phyloP scores from a whole-genome alignment of 2,329 filamentous ascomycete genomes.

The Beauveria medogensis region DNA sequence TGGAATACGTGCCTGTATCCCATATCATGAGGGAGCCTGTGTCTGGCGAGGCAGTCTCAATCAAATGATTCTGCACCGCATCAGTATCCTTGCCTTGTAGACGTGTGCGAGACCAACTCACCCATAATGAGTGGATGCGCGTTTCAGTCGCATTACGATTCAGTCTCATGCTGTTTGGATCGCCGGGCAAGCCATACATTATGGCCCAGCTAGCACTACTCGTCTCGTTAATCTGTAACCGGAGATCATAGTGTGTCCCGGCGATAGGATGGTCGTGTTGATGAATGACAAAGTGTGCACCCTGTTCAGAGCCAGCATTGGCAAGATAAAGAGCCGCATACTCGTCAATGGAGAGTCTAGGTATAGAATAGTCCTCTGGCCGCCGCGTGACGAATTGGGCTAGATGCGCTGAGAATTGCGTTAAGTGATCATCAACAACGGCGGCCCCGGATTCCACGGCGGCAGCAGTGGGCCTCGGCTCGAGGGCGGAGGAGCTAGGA shows the following conservation, averaged over 20 bases:
- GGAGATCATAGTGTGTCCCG: slow-evolving; percentile 60
- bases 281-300: slow-evolving; percentile 59
- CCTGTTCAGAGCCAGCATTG: slow-evolving; percentile 23
- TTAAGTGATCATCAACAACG: slow-evolving; percentile 30
- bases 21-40: slow-evolving; percentile 55
- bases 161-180: slow-evolving; percentile 44
- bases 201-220: slow-evolving; percentile 59
- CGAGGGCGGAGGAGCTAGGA: background rate
- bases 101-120: slow-evolving; percentile 19
- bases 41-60: slow-evolving; percentile 45
- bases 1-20: slow-evolving; percentile 52
- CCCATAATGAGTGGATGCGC: slow-evolving; percentile 52
- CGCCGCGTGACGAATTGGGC: slow-evolving; percentile 19
- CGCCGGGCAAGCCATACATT: slow-evolving; percentile 54
- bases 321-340: slow-evolving; percentile 30
- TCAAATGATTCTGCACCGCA: slow-evolving; percentile 45
- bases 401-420: slow-evolving; percentile 30
- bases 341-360: slow-evolving; percentile 23
- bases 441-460: slow-evolving; percentile 33
- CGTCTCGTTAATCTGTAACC: slow-evolving; percentile 59
- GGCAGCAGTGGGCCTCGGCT: slow-evolving; percentile 20
- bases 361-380: slow-evolving; percentile 3
- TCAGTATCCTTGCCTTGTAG: background rate
- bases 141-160: slow-evolving; percentile 56
- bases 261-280: slow-evolving; percentile 67